Evolutionary conservation across 2,329 filamentous ascomycete genomes (phyloP).

Genomic region (Trichoderma sp.): DNA sequence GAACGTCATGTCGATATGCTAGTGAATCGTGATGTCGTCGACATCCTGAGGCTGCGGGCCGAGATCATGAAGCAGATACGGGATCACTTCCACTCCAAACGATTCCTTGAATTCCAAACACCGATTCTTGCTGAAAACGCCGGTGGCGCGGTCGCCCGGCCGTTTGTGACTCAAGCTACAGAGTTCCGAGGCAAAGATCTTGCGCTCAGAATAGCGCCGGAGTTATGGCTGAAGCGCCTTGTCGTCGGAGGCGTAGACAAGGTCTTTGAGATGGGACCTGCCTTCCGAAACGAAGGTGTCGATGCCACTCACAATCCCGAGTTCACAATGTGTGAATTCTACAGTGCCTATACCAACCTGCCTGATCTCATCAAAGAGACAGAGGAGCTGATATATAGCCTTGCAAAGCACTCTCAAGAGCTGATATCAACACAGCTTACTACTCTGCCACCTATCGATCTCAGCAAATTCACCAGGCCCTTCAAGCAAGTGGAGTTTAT

Average conservation of each 20-base stretch:
- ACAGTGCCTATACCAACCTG: conserved; percentile 80
- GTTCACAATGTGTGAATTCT: conserved; percentile 97
- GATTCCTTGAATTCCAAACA: conserved; percentile 87
- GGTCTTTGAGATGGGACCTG: conserved; percentile 90
- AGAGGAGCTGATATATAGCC: conserved; percentile 65
- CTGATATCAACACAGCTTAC: conserved; percentile 48
- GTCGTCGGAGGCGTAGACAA: conserved; percentile 85
- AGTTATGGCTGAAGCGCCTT: conserved; percentile 91
- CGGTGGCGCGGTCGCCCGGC: conserved; percentile 83
- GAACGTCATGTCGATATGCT: conserved; percentile 86
- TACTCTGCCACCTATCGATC: conserved; percentile 50
- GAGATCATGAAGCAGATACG: conserved; percentile 73
- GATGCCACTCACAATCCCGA: conserved; percentile 95
- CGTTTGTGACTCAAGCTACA: conserved; percentile 78
- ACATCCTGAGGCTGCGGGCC: conserved; percentile 73
- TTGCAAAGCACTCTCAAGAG: conserved; percentile 54
- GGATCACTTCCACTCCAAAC: conserved; percentile 67
- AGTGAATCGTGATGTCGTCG: conserved; percentile 66
- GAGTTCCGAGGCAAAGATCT: conserved; percentile 73
- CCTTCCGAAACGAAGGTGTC: conserved; percentile 91
- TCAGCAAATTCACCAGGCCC: conserved; percentile 51
- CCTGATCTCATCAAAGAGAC: conserved; percentile 74
- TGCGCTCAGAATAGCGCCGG: conserved; percentile 84
- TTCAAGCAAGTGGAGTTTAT: conserved; percentile 80
- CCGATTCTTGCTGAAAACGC: conserved; percentile 81